Evolutionary conservation across 805 yeast genomes (phyloP).

Genomic region (Wickerhamiella lipophila): DNA sequence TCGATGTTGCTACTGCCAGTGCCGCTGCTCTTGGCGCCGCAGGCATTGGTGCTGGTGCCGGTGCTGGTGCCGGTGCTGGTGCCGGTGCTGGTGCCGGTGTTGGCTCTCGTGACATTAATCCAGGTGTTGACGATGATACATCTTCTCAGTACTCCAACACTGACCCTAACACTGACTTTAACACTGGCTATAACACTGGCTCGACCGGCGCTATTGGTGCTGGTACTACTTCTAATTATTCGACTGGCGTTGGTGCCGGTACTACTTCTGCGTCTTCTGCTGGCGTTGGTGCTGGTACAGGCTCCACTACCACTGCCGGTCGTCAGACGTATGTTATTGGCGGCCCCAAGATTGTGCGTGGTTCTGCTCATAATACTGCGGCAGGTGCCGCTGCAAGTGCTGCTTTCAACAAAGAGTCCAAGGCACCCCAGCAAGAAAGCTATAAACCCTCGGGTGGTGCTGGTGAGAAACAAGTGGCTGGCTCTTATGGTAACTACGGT

Average conservation of each 20-base stretch:
- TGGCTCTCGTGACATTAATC: neutral
- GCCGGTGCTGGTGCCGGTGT: slow-evolving; percentile 1
- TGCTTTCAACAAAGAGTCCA: neutral
- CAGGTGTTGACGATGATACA: neutral
- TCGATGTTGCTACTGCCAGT: slow-evolving; percentile 3
- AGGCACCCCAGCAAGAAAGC: neutral
- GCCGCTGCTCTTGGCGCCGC: slow-evolving; percentile 10
- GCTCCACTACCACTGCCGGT: neutral
- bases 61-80: slow-evolving; percentile 8
- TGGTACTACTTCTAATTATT: neutral
- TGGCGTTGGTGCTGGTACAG: too few relatives aligned
- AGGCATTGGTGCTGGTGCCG: slow-evolving; percentile 1
- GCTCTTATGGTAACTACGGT: slow-evolving; percentile 3
- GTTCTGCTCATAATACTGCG: neutral
- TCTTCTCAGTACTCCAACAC: neutral
- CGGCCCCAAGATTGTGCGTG: neutral
- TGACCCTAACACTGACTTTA: neutral
- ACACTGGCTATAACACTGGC: neutral
- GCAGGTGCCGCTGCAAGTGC: slow-evolving; percentile 2
- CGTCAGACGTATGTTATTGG: neutral
- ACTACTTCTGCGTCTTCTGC: neutral
- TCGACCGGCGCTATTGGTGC: neutral
- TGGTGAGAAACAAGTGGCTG: slow-evolving; percentile 6
- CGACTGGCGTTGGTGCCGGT: neutral
- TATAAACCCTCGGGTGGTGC: neutral